Percentiles rank a stretch among this genome's conserved stretches.
These are phyloP conservation scores for Pseudocercospora crystallina DNA, from an alignment of 2,329 filamentous ascomycete genomes.

Conservation along the genomic window DNA sequence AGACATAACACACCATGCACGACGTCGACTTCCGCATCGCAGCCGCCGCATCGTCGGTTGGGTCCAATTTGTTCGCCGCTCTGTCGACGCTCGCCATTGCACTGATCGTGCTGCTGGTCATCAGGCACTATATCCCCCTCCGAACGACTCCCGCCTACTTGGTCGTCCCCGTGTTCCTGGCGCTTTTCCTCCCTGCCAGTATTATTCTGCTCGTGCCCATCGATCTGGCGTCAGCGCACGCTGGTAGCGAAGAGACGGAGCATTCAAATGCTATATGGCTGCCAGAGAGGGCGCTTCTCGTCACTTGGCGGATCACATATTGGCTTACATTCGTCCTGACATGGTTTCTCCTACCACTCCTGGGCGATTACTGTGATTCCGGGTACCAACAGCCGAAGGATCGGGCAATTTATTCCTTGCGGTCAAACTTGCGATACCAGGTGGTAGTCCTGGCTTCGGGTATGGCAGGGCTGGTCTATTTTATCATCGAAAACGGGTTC, in stretches of 20 bases:
- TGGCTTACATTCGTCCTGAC: conserved; percentile 96
- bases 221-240: conserved; percentile 81
- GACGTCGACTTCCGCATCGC: neutral
- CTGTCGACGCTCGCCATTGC: conserved; percentile 73
- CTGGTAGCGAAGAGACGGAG: conserved; percentile 28
- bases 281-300: conserved; percentile 71
- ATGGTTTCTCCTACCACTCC: conserved; percentile 91
- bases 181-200: conserved; percentile 87
- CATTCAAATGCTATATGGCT: conserved; percentile 80
- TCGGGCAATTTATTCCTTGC: conserved; percentile 79
- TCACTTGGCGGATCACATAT: conserved; percentile 93
- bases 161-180: conserved; percentile 88
- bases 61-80: conserved; percentile 76
- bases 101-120: conserved; percentile 73
- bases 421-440: conserved; percentile 86
- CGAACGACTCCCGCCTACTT: conserved; percentile 89
- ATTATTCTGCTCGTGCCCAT: conserved; percentile 92
- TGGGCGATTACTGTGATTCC: conserved; percentile 92
- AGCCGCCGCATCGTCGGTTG: conserved; percentile 61
- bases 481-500: conserved; percentile 75
- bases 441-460: conserved; percentile 72
- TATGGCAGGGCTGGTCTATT: conserved; percentile 73
- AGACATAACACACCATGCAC: conserved; percentile 7
- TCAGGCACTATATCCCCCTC: conserved; percentile 86
- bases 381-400: conserved; percentile 85